These are phyloP conservation scores for Globisporangium paroecandrum DNA, from an alignment of 352 stramenopile species.

Conservation along the genomic window DNA sequence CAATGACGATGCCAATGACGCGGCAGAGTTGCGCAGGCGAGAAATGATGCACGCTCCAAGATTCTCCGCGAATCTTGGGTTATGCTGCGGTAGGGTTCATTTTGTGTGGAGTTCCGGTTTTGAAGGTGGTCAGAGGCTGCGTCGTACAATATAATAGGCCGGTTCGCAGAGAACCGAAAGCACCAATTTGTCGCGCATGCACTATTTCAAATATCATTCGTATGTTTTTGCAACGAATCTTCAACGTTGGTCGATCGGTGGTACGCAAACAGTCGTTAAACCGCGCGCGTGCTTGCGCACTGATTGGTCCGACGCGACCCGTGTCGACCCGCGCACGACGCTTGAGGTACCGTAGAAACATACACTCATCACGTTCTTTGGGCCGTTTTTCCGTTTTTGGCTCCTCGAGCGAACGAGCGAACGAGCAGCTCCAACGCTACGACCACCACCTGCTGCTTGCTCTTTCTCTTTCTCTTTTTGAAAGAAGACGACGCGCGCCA, in stretches of 20 bases:
- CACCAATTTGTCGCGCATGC: background rate
- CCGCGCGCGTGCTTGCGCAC: no score
- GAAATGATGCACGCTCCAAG: no score
- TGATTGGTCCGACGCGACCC: background rate
- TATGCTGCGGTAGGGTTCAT: no score
- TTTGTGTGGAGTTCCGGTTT: no score
- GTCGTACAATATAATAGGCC: no score
- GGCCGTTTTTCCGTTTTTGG: conserved; percentile 7
- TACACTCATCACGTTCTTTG: conserved; percentile 4
- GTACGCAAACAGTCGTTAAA: no score
- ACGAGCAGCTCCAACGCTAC: background rate
- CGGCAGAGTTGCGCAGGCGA: no score
- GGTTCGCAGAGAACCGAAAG: background rate
- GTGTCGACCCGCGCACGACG: background rate
- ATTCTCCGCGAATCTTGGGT: no score
- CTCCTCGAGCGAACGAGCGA: background rate
- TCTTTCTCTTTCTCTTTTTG: background rate
- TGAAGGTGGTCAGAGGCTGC: no score
- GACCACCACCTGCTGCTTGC: background rate
- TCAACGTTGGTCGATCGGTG: no score
- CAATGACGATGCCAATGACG: no score
- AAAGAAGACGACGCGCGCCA: background rate
- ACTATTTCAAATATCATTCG: background rate
- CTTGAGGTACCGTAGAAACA: background rate
- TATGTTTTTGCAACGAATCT: background rate